Percentiles rank a stretch among this genome's conserved stretches.
These are phyloP conservation scores for Canna indica DNA, from an alignment of 176 grass and related monocot species.

Conservation along the genomic window DNA sequence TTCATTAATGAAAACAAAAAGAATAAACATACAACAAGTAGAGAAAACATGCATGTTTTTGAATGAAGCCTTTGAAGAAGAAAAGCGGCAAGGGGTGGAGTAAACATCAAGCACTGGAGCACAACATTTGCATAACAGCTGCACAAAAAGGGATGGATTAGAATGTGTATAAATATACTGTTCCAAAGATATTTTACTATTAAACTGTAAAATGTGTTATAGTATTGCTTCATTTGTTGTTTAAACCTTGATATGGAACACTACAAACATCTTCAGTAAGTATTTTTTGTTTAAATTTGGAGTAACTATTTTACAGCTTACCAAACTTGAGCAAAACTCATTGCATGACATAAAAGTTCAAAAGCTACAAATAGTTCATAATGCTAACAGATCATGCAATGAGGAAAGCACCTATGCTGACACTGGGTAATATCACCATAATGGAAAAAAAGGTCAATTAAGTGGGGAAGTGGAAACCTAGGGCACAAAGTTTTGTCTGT, in stretches of 20 bases:
- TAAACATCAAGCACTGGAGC: slow-evolving; percentile 26
- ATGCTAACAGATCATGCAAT: neutral
- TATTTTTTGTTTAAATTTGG: neutral
- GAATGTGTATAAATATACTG: neutral
- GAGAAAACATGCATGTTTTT: slow-evolving; percentile 22
- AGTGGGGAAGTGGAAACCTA: neutral
- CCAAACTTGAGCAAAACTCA: neutral
- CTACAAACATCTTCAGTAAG: neutral
- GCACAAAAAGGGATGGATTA: slow-evolving; percentile 1
- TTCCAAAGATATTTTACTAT: neutral
- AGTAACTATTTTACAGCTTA: neutral
- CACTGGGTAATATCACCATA: neutral
- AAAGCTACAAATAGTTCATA: neutral
- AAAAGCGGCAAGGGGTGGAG: slow-evolving; percentile 17
- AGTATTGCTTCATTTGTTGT: neutral
- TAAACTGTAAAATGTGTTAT: neutral
- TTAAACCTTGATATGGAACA: neutral
- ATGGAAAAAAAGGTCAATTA: neutral
- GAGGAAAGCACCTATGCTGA: neutral
- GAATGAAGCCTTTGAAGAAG: slow-evolving; percentile 30
- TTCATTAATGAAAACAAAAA: neutral
- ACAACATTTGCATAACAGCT: slow-evolving; percentile 26
- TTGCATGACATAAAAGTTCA: neutral
- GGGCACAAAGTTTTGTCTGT: neutral
- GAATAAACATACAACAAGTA: neutral